phyloP scores from a whole-genome alignment of 805 yeast species.

The Komagataella pastoris region DNA sequence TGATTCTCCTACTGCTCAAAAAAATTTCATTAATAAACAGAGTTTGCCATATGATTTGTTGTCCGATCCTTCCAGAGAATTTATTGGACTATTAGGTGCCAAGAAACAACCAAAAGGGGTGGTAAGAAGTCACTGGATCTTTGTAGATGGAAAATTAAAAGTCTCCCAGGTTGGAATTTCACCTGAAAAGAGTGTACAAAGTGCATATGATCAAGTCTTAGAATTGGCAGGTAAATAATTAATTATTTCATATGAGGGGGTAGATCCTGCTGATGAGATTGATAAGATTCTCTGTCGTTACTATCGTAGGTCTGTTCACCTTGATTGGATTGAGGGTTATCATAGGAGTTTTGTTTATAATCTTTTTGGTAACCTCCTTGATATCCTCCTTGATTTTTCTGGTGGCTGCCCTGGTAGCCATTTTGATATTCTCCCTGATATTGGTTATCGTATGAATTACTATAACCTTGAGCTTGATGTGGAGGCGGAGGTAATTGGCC shows the following conservation, averaged over 20 bases:
- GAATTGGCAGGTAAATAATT: conserved; percentile 13
- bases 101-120: conserved; percentile 67
- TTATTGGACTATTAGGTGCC: conserved; percentile 72
- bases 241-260: neutral
- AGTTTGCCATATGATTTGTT: conserved; percentile 60
- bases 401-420: neutral
- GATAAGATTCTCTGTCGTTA: neutral
- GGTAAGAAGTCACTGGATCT: conserved; percentile 86
- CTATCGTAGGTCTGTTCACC: neutral
- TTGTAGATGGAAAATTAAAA: conserved; percentile 60
- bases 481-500: conserved; percentile 4
- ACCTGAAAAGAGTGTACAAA: conserved; percentile 44
- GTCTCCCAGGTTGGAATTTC: conserved; percentile 39
- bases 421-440: neutral
- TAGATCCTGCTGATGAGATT: conserved; percentile 2
- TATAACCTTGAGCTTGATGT: conserved; percentile 1
- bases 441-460: conserved; percentile 1
- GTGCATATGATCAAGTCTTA: conserved; percentile 46
- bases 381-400: neutral
- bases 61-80: conserved; percentile 58
- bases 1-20: conserved; percentile 70
- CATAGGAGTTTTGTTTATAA: conserved; percentile 1
- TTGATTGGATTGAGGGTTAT: neutral
- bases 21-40: conserved; percentile 61
- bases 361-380: neutral